Evolutionary conservation across 148 eudicot genomes (phyloP).

Genomic region (Amaranthus hypochondriacus): DNA sequence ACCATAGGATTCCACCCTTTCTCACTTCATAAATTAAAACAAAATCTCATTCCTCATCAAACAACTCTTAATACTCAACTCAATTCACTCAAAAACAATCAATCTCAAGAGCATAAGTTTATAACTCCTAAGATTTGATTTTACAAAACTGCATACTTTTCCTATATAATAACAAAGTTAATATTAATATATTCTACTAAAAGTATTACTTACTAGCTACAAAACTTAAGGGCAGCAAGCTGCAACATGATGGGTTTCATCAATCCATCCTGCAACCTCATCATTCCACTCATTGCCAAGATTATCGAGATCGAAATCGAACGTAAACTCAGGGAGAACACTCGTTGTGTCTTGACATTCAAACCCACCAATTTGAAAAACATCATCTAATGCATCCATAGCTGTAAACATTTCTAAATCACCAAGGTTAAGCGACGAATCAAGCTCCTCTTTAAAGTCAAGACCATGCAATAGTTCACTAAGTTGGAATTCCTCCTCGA

Average conservation of each 20-base stretch:
- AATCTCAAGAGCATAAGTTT: slow-evolving; percentile 23
- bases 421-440: slow-evolving; percentile 27
- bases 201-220: slow-evolving; percentile 45
- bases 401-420: slow-evolving; percentile 41
- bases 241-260: slow-evolving; percentile 52
- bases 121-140: slow-evolving; percentile 22
- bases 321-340: slow-evolving; percentile 45
- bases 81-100: slow-evolving; percentile 15
- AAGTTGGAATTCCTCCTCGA: slow-evolving; percentile 25
- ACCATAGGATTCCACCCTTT: slow-evolving; percentile 33
- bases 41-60: slow-evolving; percentile 11
- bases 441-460: slow-evolving; percentile 47
- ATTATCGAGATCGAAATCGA: slow-evolving; percentile 51
- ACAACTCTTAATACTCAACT: slow-evolving; percentile 15
- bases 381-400: slow-evolving; percentile 36
- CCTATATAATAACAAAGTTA: slow-evolving; percentile 7
- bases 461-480: slow-evolving; percentile 39
- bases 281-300: slow-evolving; percentile 34
- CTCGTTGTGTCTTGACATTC: slow-evolving; percentile 27
- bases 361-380: slow-evolving; percentile 34
- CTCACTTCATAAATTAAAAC: neutral
- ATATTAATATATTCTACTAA: slow-evolving; percentile 8
- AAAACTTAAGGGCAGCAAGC: slow-evolving; percentile 78
- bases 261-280: slow-evolving; percentile 47
- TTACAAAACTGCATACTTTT: slow-evolving; percentile 21